Conservation (phyloP, 495 filamentous ascomycete species). For the Daldinia loculata region DNA sequence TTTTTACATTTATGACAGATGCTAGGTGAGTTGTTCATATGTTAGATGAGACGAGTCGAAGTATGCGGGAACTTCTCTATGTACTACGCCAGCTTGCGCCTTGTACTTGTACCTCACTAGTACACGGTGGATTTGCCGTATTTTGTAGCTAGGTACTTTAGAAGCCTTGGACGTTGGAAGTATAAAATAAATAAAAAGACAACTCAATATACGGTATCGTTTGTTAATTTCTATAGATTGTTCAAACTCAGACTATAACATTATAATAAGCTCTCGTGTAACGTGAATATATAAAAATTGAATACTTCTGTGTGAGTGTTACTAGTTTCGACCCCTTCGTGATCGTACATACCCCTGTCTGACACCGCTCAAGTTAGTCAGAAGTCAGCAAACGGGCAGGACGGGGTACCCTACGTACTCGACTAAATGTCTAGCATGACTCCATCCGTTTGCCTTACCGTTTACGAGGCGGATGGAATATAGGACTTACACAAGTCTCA, state of each 20-base stretch:
- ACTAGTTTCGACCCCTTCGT: neutral
- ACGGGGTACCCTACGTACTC: neutral
- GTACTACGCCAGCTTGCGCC: neutral
- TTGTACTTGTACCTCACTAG: neutral
- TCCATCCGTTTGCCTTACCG: constrained; percentile 13
- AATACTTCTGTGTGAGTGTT: neutral
- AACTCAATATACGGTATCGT: neutral
- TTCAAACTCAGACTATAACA: neutral
- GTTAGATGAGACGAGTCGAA: constrained; percentile 8
- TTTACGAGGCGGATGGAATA: constrained; percentile 15
- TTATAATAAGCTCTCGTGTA: constrained; percentile 18
- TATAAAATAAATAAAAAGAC: neutral
- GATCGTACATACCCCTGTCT: neutral
- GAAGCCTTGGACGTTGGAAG: neutral
- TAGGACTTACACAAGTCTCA: constrained; percentile 28
- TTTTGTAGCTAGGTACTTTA: constrained; percentile 2
- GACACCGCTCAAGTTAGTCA: neutral
- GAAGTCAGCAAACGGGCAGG: neutral
- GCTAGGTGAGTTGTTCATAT: neutral
- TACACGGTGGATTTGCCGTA: neutral
- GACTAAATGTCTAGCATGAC: neutral
- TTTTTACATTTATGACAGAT: neutral
- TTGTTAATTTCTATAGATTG: neutral
- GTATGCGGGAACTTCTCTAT: neutral
- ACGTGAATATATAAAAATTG: constrained; percentile 4